phyloP scores from a whole-genome alignment of 2,329 filamentous ascomycete genomes.

The Cryphonectria parasitica region DNA sequence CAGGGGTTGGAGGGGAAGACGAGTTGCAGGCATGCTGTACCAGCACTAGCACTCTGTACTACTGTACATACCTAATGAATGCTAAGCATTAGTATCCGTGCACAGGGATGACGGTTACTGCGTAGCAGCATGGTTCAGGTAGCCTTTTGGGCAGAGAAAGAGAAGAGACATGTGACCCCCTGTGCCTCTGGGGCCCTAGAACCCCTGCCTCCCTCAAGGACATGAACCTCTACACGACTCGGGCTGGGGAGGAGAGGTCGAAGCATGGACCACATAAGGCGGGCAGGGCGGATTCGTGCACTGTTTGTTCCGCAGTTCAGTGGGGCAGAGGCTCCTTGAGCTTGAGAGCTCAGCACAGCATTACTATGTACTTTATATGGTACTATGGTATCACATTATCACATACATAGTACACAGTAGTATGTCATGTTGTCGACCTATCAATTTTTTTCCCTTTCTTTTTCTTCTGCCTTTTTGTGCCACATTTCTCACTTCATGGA shows the following conservation, averaged over 20 bases:
- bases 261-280: not conserved
- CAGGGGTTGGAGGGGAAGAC: not conserved
- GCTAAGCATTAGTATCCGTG: too few species aligned
- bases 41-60: not conserved
- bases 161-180: too few species aligned
- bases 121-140: too few species aligned
- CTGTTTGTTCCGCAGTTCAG: not conserved
- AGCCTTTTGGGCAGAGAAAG: too few species aligned
- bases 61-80: not conserved
- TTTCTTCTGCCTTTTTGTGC: too few species aligned
- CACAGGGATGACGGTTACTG: too few species aligned
- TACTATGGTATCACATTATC: not conserved
- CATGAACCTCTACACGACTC: not conserved
- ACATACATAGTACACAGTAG: too few species aligned
- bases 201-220: not conserved
- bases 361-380: not conserved
- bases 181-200: not conserved
- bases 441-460: not conserved
- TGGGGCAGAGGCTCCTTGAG: not conserved
- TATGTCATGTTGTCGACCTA: not conserved
- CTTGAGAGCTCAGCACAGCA: not conserved
- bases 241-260: not conserved
- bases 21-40: not conserved
- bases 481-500: not conserved
- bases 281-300: not conserved